Evolutionary conservation across 805 yeast genomes (phyloP).

Genomic region (Debaryomyces castellii): DNA sequence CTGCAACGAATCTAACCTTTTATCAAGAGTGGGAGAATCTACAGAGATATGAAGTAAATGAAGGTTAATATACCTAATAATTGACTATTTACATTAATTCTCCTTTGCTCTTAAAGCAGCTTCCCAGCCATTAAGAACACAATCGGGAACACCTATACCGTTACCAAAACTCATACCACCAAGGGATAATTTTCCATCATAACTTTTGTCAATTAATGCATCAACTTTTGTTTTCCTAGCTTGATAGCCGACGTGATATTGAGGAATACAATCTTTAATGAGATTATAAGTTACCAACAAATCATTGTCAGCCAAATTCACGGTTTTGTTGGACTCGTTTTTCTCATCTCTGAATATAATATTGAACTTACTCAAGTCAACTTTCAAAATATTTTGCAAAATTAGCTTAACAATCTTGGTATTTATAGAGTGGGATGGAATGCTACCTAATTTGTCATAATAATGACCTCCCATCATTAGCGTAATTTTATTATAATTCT

Average conservation of each 20-base stretch:
- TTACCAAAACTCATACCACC: slow-evolving; percentile 80
- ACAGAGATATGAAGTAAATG: neutral
- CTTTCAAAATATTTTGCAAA: slow-evolving; percentile 21
- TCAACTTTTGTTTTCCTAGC: slow-evolving; percentile 38
- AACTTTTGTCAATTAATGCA: slow-evolving; percentile 29
- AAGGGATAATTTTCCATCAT: slow-evolving; percentile 43
- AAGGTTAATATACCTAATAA: neutral
- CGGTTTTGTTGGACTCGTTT: slow-evolving; percentile 7
- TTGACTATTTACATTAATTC: neutral
- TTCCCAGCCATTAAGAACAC: slow-evolving; percentile 62
- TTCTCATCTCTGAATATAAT: slow-evolving; percentile 28
- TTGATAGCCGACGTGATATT: slow-evolving; percentile 69
- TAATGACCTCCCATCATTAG: slow-evolving; percentile 89
- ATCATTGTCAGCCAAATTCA: slow-evolving; percentile 21
- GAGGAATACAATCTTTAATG: slow-evolving; percentile 67
- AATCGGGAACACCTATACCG: slow-evolving; percentile 90
- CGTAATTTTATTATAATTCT: slow-evolving; percentile 66
- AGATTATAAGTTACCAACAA: slow-evolving; percentile 32
- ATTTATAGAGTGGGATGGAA: slow-evolving; percentile 29
- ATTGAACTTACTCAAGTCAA: slow-evolving; percentile 20
- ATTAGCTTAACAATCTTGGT: slow-evolving; percentile 26
- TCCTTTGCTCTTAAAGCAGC: slow-evolving; percentile 42
- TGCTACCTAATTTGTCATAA: slow-evolving; percentile 22
- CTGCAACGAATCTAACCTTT: slow-evolving; percentile 21
- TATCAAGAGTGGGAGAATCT: slow-evolving; percentile 10